Base-by-base conservation (phyloP, 805 yeast genomes). In the Saccharomyces jurei region DNA sequence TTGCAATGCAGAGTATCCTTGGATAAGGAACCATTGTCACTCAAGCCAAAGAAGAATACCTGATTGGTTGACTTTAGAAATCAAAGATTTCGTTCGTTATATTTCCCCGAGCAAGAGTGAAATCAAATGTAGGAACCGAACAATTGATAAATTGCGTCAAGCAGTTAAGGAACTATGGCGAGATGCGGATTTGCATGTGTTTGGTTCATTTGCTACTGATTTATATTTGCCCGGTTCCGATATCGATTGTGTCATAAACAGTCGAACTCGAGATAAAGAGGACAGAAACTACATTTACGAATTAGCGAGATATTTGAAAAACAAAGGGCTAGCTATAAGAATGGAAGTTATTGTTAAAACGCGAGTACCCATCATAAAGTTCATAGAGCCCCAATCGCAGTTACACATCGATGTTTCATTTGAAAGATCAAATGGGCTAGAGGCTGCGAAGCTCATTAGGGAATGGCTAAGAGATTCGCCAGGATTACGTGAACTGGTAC, bases 161-260 rank as follows among this genome's bases (percentile, higher is more conserved):
- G 77, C 80, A 0, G 79, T 81, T 3, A 70, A 74, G 3, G 67
- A 71, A 5, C 73, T 84, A 52, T 92, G 97, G 97, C 82, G 82
- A 0, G 87, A 82, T 57, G 83, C 92, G 17, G 86, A 84, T 54
- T 80, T 87, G 2, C 86, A 85, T 58, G 96, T 91, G 6, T 92
- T 94, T 74, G 99, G 99, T 0, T 91, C 97, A 0, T 87, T 81
- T 68, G 97, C 98, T 0, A 90, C 97, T 0, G 97, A 91, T 65
- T 74, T 92, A 56, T 92, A 91, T 64, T 75, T 92, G n/a, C 98
- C 98, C 0, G 96, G 96, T 1, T 89, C 97, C 0, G 99, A 92
- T 74, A 89, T 92, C 26, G 99, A 92, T 70, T 83, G 92, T 83
- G 97, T 90, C 46, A 80, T 94, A 31, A 75, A 84, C 3, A 86